phyloP scores from a whole-genome alignment of 495 filamentous ascomycete genomes.

The Amphirosellinia nigrospora region DNA sequence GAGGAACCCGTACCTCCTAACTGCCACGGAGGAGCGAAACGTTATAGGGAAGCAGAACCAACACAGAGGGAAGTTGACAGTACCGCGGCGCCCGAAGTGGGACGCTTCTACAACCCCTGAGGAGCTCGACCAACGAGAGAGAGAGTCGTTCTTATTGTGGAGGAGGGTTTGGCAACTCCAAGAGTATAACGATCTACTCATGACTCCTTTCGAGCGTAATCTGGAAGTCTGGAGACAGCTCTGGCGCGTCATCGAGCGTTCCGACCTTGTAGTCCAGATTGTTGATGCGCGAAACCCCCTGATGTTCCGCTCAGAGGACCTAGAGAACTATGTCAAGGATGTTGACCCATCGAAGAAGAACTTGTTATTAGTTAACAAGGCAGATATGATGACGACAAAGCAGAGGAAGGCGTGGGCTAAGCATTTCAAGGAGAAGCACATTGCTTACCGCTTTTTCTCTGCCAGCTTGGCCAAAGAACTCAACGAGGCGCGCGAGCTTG shows the following conservation, averaged over 20 bases:
- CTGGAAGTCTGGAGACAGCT: slow-evolving; percentile 97
- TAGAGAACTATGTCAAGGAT: slow-evolving; percentile 93
- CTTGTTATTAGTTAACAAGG: slow-evolving; percentile 95
- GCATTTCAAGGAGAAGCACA: slow-evolving; percentile 80
- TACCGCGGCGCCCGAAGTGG: slow-evolving; percentile 90
- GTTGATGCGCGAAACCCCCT: slow-evolving; percentile 96
- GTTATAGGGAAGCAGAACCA: slow-evolving; percentile 79
- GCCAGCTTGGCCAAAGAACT: slow-evolving; percentile 87
- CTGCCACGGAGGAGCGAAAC: slow-evolving; percentile 80
- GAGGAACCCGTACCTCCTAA: slow-evolving; percentile 92
- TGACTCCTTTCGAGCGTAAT: slow-evolving; percentile 99
- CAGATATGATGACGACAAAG: slow-evolving; percentile 94
- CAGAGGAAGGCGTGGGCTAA: slow-evolving; percentile 88
- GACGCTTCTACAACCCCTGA: slow-evolving; percentile 80
- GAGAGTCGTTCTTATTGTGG: slow-evolving; percentile 85
- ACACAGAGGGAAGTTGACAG: slow-evolving; percentile 78
- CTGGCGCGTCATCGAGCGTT: slow-evolving; percentile 98
- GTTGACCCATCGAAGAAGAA: slow-evolving; percentile 89
- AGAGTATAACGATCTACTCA: slow-evolving; percentile 88
- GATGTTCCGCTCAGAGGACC: slow-evolving; percentile 90
- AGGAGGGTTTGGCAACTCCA: slow-evolving; percentile 87
- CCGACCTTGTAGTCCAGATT: slow-evolving; percentile 96
- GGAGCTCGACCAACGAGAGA: slow-evolving; percentile 80
- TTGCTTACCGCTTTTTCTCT: slow-evolving; percentile 95
- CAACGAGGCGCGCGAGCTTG: slow-evolving; percentile 69